Conservation (phyloP, 768 basidiomycete genomes). For the Pholiota molesta region DNA sequence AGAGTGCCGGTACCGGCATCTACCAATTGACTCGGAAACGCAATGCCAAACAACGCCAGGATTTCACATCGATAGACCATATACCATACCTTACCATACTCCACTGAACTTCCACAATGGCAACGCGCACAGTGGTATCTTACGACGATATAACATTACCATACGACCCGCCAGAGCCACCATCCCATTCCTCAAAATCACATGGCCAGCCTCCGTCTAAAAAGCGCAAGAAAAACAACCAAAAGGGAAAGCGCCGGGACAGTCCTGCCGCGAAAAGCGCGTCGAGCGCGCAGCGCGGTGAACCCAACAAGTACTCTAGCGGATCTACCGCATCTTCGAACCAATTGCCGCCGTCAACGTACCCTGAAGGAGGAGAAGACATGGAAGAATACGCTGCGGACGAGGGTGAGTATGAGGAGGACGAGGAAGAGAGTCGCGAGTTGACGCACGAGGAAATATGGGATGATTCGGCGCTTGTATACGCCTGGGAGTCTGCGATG, state of each 20-base stretch:
- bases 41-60: no score
- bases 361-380: neutral
- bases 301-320: conserved; percentile 15
- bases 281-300: conserved; percentile 8
- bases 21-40: no score
- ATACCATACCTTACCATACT: no score
- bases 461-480: conserved; percentile 83
- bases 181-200: conserved; percentile 11
- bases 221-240: conserved; percentile 54
- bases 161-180: conserved; percentile 25
- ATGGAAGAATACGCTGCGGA: conserved; percentile 21
- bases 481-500: conserved; percentile 84
- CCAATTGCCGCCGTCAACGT: neutral
- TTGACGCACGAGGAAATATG: conserved; percentile 78
- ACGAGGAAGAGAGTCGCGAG: conserved; percentile 59
- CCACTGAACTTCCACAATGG: conserved; percentile 22
- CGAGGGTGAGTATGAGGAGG: conserved; percentile 34
- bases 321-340: neutral
- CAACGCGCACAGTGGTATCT: conserved; percentile 52
- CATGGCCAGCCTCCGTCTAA: conserved; percentile 45
- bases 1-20: no score
- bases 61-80: no score
- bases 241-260: conserved; percentile 44
- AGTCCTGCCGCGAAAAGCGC: conserved; percentile 31
- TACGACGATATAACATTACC: conserved; percentile 67